A percentile compares a stretch with the other conserved stretches of the same genome.
Evolutionary conservation across 208 protist species (phyloP).

Genomic region (Trypanosoma theileri): DNA sequence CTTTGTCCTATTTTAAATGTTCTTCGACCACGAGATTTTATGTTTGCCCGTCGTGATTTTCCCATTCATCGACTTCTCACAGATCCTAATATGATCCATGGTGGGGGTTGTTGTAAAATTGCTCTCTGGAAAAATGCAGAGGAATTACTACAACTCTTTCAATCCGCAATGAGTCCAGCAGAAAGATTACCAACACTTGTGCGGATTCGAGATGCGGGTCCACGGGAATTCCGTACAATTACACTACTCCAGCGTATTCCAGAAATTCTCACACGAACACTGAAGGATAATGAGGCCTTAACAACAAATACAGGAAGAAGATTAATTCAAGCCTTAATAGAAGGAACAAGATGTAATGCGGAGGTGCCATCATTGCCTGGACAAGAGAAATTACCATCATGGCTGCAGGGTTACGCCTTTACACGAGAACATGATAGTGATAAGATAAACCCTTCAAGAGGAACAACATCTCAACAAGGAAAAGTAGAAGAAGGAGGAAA

Average conservation of each 20-base stretch:
- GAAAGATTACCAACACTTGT: constrained; percentile 71
- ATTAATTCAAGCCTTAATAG: constrained; percentile 39
- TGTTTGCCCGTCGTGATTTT: constrained; percentile 71
- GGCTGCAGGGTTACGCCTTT: constrained; percentile 77
- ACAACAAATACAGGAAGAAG: constrained; percentile 26
- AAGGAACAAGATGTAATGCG: constrained; percentile 38
- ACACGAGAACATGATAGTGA: constrained; percentile 40
- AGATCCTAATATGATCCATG: constrained; percentile 1
- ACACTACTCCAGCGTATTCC: constrained; percentile 64
- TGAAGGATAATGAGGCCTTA: constrained; percentile 37
- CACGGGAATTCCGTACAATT: constrained; percentile 70
- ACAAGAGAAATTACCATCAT: constrained; percentile 51
- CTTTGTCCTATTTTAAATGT: constrained; percentile 80
- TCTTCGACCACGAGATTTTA: constrained; percentile 77
- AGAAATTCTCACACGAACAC: constrained; percentile 47
- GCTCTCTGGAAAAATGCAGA: constrained; percentile 63
- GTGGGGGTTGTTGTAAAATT: constrained; percentile 76
- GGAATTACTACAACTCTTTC: constrained; percentile 67
- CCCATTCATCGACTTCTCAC: constrained; percentile 56
- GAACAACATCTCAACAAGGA: too few species aligned
- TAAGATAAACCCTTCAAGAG: neutral
- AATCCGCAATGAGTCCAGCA: constrained; percentile 37
- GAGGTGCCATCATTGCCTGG: constrained; percentile 68
- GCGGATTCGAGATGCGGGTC: constrained; percentile 65
- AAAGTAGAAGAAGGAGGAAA: neutral